Base-by-base conservation (phyloP, 805 yeast species). In the Kodamaea hsintzibuensis region DNA sequence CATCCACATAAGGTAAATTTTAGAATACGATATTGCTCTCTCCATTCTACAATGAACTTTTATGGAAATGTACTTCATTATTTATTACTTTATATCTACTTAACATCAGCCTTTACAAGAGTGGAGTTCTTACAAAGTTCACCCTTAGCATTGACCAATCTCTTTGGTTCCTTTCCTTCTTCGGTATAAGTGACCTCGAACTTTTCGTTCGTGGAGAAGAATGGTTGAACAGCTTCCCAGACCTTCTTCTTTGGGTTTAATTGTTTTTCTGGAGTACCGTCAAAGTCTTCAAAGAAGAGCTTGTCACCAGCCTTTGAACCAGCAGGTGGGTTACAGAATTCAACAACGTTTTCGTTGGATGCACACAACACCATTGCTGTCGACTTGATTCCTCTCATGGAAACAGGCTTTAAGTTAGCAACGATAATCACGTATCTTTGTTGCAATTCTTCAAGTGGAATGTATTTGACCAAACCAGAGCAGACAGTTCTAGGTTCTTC, bases 401-500 rank as follows among this genome's bases (percentile, higher is more conserved):
- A 86, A 42, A 92, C 99, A 16, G 99, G 99, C 78, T 95, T 95
- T 75, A 95, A 83, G 80, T 96, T 96, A 63, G 98, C 97, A 64
- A 95, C 91, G 54, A 88, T 87, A 46, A 95, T 88, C 49, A 93
- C 96, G 64, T 82, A 82, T 72, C 98, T 87, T 72, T 90, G 83
- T 82, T 95, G 99, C 97, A 95, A 88, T 43, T 88, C 96, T 76
- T 95, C 98, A 60, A 96, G 71, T 42, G 96, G 86, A 68, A 89
- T 81, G 74, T 89, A 85, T 62, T 90, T 90, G 58, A 91, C 98
- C 65, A 95, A 81, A 62, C 99, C 99, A 10, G 97, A 90, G 78
- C 99, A 95, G 54, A 95, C 96, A 30, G 98, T 95, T 80, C 99
- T 85, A 67, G 99, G 99, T 56, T 96, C 96, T 70, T 90, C 97